Evolutionary conservation across 176 grass and related monocot species (phyloP).

Genomic region (Lolium multiflorum): DNA sequence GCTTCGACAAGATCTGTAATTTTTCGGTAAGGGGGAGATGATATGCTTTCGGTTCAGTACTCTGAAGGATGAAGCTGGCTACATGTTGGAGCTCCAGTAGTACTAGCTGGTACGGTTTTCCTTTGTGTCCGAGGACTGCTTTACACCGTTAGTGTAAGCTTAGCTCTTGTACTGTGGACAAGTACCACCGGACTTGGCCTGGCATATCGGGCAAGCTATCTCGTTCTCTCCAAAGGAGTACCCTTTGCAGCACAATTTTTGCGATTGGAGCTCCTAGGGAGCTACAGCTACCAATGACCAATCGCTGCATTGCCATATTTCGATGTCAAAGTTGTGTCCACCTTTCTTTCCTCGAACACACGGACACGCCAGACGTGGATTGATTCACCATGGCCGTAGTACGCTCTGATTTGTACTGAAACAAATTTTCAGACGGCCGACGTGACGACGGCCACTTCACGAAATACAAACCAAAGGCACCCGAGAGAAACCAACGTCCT

Average conservation of each 20-base stretch:
- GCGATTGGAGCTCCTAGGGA: background rate
- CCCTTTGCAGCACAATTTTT: background rate
- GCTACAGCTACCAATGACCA: background rate
- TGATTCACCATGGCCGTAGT: background rate
- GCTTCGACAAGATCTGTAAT: background rate
- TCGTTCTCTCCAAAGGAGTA: background rate
- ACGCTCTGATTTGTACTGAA: background rate
- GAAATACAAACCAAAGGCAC: too few species aligned
- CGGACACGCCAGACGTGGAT: background rate
- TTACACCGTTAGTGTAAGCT: background rate
- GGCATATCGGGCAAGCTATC: slow-evolving; percentile 10
- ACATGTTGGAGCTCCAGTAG: too few species aligned
- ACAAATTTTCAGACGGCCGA: too few species aligned
- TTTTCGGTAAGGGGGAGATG: background rate
- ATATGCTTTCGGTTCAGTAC: too few species aligned
- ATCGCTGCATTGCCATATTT: background rate
- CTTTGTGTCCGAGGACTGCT: background rate
- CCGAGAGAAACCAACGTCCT: too few species aligned
- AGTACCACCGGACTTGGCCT: background rate
- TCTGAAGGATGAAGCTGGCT: too few species aligned
- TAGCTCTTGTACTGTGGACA: background rate
- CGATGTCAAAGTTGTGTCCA: background rate
- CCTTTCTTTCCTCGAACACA: background rate
- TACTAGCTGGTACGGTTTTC: background rate
- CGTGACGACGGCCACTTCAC: background rate